A percentile compares a stretch with the other conserved stretches of the same genome.
These are phyloP conservation scores for Pseudocercospora macadamiae DNA, from an alignment of 2,329 filamentous ascomycete species.

Conservation along the genomic window DNA sequence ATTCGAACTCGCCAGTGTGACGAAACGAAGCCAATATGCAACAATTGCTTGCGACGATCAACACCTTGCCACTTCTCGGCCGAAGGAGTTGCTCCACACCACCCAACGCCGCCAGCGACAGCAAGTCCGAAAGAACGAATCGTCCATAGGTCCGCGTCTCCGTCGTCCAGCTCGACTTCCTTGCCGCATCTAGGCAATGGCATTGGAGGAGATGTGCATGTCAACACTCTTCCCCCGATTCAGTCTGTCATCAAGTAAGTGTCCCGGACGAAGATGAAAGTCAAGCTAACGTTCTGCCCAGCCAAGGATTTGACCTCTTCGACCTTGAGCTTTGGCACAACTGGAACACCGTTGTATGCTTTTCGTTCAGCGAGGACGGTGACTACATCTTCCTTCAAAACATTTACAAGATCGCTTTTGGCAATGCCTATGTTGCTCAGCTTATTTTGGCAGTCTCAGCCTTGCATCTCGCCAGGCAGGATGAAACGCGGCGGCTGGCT, in stretches of 20 bases:
- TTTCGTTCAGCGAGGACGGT: conserved; percentile 21
- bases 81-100: neutral
- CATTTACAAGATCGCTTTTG: conserved; percentile 19
- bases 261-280: too few relatives aligned
- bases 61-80: conserved; percentile 22
- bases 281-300: too few relatives aligned
- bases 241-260: neutral
- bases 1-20: conserved; percentile 23
- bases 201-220: neutral
- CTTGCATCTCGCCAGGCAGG: conserved; percentile 22
- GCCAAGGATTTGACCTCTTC: conserved; percentile 24
- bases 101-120: neutral
- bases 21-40: conserved; percentile 25
- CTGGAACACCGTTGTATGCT: conserved; percentile 18
- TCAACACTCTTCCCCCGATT: neutral
- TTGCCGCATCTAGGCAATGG: neutral
- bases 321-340: conserved; percentile 29
- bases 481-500: conserved; percentile 1
- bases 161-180: conserved; percentile 1
- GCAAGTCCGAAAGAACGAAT: too few relatives aligned
- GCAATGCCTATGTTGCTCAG: conserved; percentile 24
- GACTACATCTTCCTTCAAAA: conserved; percentile 10
- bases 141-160: too few relatives aligned
- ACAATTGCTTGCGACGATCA: conserved; percentile 22
- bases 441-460: conserved; percentile 27